Percentiles rank a stretch among this genome's conserved stretches.
phyloP scores from a whole-genome alignment of 257 asterid species.

The Solanum lycopersicoides region DNA sequence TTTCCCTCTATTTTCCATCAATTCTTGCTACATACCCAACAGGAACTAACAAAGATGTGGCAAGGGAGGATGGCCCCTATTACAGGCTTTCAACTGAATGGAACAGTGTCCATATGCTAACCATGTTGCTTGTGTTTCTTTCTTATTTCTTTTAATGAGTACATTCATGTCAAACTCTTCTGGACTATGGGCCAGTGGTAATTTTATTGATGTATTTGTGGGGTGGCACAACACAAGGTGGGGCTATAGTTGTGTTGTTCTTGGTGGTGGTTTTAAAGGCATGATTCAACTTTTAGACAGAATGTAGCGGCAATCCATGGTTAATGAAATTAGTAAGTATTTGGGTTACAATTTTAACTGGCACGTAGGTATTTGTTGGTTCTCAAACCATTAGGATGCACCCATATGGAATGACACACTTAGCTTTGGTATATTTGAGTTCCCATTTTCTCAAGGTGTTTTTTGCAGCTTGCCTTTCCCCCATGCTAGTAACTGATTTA shows the following conservation, averaged over 20 bases:
- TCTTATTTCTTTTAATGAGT: not conserved
- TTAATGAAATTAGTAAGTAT: not conserved
- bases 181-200: not conserved
- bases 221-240: not conserved
- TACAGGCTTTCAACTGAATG: not conserved
- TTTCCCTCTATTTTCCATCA: too few species aligned
- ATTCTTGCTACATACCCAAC: too few species aligned
- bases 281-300: not conserved
- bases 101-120: not conserved
- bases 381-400: not conserved
- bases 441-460: not conserved
- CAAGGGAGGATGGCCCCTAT: not conserved
- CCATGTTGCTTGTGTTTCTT: not conserved
- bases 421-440: not conserved
- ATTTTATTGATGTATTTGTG: not conserved
- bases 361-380: not conserved
- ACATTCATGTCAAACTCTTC: not conserved
- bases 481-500: not conserved
- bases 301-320: not conserved
- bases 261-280: not conserved
- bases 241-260: not conserved
- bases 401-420: not conserved
- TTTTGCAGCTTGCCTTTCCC: not conserved
- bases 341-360: not conserved
- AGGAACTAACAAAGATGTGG: not conserved